Base-by-base conservation (phyloP, 805 yeast genomes). In the Cyberlindnera saturnus region DNA sequence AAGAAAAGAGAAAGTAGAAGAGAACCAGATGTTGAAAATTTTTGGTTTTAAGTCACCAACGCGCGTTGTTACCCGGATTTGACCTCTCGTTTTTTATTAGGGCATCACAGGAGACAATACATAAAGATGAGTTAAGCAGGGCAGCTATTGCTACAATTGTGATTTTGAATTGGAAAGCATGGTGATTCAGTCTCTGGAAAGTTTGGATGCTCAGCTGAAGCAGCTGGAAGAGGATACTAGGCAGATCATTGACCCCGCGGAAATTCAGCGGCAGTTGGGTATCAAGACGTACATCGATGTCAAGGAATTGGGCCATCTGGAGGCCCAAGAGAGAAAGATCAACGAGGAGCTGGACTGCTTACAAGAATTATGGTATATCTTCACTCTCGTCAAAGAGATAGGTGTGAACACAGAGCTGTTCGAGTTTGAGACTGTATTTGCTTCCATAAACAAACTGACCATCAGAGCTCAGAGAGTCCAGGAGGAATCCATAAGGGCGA, bases 381-480 rank as follows among this genome's bases (percentile, higher is more conserved):
- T 46, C 6, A 54, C 52, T 7, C 36, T 58, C 6, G 40, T 55
- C 19, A 53, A 51, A 32, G 62, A 58, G 39, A 44, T 55, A 15
- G 52, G 46, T 14, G 47, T 55, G 7, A 58, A 56, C 30, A 16
- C 55, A 28, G 60, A 55, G 28, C 28, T 56, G 28, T 47, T 40
- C 26, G 61, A 58, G 40, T 42, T 53, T 17, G 61, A 58, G 36
- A 46, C 50, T 8, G 59, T 49, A n/a, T 43, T 52, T 11, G 32
- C 44, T 6, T 52, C 55, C 1, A 33, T 58, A 34, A 34, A 40
- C 19, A 56, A 51, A 36, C 35, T 58, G 16, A 19, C 28, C 6
- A 32, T 47, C 17, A 53, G 54, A 38, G 39, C 50, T 11, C 34
- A 32, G 42, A 20, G 39, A 6, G 15, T 36, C 5, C 47, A 46